These are phyloP conservation scores for Leucosporidium scottii DNA, from an alignment of 768 basidiomycete species.

Conservation along the genomic window DNA sequence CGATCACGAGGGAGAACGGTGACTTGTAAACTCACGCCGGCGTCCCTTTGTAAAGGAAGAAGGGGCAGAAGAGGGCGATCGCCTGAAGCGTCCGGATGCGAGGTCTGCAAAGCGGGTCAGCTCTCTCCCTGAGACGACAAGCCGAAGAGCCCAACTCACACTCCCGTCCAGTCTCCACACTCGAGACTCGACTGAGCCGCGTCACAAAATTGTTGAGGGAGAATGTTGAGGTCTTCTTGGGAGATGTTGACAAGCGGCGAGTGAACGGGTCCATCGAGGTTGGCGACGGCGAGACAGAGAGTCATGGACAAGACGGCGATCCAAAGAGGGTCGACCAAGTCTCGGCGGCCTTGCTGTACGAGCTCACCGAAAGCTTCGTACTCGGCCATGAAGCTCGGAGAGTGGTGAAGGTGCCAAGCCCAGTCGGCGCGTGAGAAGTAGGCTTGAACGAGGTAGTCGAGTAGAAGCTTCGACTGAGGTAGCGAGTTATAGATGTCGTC, in stretches of 20 bases:
- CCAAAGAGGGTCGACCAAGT: conserved; percentile 26
- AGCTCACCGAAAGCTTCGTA: conserved; percentile 13
- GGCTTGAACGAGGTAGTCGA: conserved; percentile 9
- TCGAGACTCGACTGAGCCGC: conserved; percentile 3
- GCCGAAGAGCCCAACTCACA: too few species aligned
- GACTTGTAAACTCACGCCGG: conserved; percentile 7
- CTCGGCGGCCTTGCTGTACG: conserved; percentile 1
- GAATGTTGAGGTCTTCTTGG: conserved; percentile 1
- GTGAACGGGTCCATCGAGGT: conserved; percentile 1
- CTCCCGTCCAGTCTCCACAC: conserved; percentile 16
- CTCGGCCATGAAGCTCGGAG: conserved; percentile 18
- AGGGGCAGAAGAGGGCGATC: conserved; percentile 16
- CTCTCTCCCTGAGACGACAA: too few species aligned
- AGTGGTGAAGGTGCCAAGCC: conserved; percentile 17
- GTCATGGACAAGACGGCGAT: conserved; percentile 20
- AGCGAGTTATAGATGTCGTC: conserved; percentile 4
- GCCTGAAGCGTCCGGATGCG: conserved; percentile 13
- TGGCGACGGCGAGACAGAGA: conserved; percentile 8
- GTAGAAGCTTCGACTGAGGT: background rate
- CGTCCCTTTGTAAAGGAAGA: conserved; percentile 7
- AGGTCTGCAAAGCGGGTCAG: background rate
- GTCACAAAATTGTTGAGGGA: background rate
- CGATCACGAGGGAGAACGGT: too few species aligned
- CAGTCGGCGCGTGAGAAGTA: conserved; percentile 14
- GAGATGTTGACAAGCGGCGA: conserved; percentile 9